phyloP scores from a whole-genome alignment of 1,284 basidiomycete genomes.

The Puccinia polysora region DNA sequence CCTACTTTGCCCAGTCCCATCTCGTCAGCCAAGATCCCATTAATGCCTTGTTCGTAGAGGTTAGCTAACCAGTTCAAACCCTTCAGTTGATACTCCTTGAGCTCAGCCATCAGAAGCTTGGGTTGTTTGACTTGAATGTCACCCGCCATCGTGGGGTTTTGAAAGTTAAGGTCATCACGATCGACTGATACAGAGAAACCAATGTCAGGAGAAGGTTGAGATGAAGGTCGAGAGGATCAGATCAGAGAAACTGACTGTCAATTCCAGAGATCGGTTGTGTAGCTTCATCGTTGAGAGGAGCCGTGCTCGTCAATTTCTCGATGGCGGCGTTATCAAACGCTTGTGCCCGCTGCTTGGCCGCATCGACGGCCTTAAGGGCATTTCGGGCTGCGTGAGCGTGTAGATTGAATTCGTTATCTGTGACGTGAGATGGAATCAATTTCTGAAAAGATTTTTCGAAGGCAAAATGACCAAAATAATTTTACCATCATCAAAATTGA shows the following conservation, averaged over 20 bases:
- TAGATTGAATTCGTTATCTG: conserved; percentile 85
- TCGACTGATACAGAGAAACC: conserved; percentile 61
- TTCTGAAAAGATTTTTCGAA: neutral
- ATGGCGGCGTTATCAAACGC: conserved; percentile 78
- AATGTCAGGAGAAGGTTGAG: neutral
- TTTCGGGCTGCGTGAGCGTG: conserved; percentile 81
- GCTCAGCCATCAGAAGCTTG: conserved; percentile 88
- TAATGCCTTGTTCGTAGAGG: conserved; percentile 97
- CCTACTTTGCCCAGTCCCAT: conserved; percentile 96
- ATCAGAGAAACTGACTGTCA: conserved; percentile 39
- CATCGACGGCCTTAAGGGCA: conserved; percentile 79
- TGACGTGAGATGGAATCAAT: neutral
- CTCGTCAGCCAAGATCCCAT: conserved; percentile 95
- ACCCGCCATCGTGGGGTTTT: conserved; percentile 91
- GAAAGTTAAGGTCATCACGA: conserved; percentile 96
- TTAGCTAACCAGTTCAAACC: conserved; percentile 98
- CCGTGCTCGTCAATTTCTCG: conserved; percentile 57
- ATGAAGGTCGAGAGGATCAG: neutral
- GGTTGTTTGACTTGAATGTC: conserved; percentile 84
- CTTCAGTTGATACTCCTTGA: conserved; percentile 98
- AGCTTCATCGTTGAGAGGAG: conserved; percentile 37
- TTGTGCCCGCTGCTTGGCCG: conserved; percentile 73
- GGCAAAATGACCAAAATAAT: conserved; percentile 27
- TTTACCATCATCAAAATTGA: conserved; percentile 88
- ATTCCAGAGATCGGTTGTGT: conserved; percentile 44